A percentile compares a stretch with the other conserved stretches of the same genome.
Evolutionary conservation across 2,329 filamentous ascomycete species (phyloP).

Genomic region (Ampelomyces quisqualis): DNA sequence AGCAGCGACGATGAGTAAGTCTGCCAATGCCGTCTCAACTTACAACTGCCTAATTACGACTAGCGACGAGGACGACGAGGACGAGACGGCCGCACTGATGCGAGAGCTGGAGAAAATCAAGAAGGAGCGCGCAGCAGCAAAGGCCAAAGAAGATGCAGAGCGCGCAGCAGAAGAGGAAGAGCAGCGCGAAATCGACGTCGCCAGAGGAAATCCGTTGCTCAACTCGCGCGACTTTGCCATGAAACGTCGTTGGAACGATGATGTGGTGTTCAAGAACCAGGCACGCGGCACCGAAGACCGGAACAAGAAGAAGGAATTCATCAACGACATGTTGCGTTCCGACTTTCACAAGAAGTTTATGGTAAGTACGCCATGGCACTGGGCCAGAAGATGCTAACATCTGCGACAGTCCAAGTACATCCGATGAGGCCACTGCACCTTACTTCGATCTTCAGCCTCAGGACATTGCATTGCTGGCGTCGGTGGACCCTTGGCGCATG

Average conservation of each 20-base stretch:
- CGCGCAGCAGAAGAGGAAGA: constrained; percentile 79
- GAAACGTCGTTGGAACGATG: constrained; percentile 94
- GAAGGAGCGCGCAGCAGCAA: constrained; percentile 76
- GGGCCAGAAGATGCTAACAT: constrained; percentile 11
- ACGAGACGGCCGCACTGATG: constrained; percentile 85
- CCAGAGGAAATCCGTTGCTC: constrained; percentile 85
- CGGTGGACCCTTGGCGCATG: constrained; percentile 18
- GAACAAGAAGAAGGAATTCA: constrained; percentile 91
- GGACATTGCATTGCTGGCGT: constrained; percentile 27
- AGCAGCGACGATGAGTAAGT: constrained; percentile 59
- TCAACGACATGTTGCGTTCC: constrained; percentile 90
- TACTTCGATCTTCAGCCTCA: constrained; percentile 6
- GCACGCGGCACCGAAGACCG: constrained; percentile 91
- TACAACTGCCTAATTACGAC: constrained; percentile 8
- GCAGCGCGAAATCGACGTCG: constrained; percentile 82
- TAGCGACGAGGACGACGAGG: constrained; percentile 60
- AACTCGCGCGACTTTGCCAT: constrained; percentile 87
- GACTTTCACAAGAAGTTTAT: constrained; percentile 99
- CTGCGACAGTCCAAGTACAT: constrained; percentile 39
- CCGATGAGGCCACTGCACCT: constrained; percentile 31
- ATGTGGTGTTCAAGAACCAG: constrained; percentile 99
- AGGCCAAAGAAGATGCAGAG: constrained; percentile 80
- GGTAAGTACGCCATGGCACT: constrained; percentile 51
- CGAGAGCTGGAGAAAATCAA: constrained; percentile 94
- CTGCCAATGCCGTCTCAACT: background rate